Percentiles rank a stretch among this genome's conserved stretches.
phyloP scores from a whole-genome alignment of 192 early-diverging fungal species.

The Backusella australiensis region DNA sequence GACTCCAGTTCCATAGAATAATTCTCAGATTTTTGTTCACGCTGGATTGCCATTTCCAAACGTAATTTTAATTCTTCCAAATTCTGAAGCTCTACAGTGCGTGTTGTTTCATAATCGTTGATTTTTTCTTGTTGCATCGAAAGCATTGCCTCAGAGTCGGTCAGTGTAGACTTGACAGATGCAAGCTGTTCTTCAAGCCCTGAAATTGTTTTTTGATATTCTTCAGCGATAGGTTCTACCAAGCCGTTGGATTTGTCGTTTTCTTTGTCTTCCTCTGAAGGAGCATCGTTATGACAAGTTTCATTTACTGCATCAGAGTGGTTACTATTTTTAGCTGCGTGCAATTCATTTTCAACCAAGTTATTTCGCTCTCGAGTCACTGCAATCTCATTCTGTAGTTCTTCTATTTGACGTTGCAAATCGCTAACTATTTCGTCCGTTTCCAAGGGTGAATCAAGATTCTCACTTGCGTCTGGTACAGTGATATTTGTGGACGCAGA shows the following conservation, averaged over 20 bases:
- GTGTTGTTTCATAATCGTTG: constrained; percentile 37
- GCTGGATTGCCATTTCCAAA: constrained; percentile 41
- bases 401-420: constrained; percentile 26
- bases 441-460: background rate
- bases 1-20: constrained; percentile 37
- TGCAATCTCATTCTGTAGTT: constrained; percentile 17
- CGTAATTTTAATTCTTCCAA: constrained; percentile 40
- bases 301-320: background rate
- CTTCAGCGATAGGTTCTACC: constrained; percentile 67
- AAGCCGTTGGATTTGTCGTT: constrained; percentile 36
- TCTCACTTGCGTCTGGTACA: background rate
- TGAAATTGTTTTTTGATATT: constrained; percentile 63
- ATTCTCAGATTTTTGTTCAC: constrained; percentile 42
- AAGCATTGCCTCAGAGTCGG: constrained; percentile 48
- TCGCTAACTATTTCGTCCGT: background rate
- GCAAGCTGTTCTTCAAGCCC: constrained; percentile 58
- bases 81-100: constrained; percentile 37
- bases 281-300: background rate
- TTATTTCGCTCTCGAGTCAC: constrained; percentile 21
- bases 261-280: background rate
- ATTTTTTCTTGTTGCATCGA: constrained; percentile 56
- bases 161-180: constrained; percentile 49
- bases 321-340: background rate
- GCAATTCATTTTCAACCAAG: constrained; percentile 11
- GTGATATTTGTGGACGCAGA: constrained; percentile 9